These are phyloP conservation scores for Phoenix dactylifera DNA, from an alignment of 176 grass and related monocot species.

Conservation along the genomic window DNA sequence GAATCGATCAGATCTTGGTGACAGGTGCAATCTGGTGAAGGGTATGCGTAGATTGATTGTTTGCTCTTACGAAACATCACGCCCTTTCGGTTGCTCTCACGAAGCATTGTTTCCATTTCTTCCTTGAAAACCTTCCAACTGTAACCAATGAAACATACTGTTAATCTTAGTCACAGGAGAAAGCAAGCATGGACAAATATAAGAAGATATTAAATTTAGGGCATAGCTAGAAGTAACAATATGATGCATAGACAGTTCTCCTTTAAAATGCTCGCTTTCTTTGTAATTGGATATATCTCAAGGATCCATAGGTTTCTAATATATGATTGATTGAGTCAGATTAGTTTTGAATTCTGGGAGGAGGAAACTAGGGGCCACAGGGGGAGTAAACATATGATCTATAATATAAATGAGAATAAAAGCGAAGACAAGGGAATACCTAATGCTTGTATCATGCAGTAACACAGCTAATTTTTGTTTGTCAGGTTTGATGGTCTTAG, in stretches of 20 bases:
- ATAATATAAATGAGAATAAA: background rate
- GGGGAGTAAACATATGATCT: background rate
- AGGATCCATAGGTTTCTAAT: no score
- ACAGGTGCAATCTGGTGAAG: slow-evolving; percentile 13
- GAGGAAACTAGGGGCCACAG: background rate
- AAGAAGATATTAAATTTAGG: no score
- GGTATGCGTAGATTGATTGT: slow-evolving; percentile 8
- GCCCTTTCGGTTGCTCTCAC: slow-evolving; percentile 14
- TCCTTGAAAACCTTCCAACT: slow-evolving; percentile 12
- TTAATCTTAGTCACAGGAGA: background rate
- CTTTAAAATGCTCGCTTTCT: no score
- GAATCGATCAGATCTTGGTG: slow-evolving; percentile 1
- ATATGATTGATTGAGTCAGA: no score
- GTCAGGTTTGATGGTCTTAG: slow-evolving; percentile 14
- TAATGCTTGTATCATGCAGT: slow-evolving; percentile 5
- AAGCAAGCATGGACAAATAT: background rate
- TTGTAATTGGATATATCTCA: no score
- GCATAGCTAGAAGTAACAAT: no score
- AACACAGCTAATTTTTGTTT: slow-evolving; percentile 5
- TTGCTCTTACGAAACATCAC: slow-evolving; percentile 2
- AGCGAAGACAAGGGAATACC: background rate
- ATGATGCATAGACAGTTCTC: no score
- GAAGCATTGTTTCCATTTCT: slow-evolving; percentile 1
- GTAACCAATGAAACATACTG: background rate
- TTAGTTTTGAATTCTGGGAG: no score